phyloP scores from a whole-genome alignment of 73 alveolate genomes.

The Loxodes magnus region DNA sequence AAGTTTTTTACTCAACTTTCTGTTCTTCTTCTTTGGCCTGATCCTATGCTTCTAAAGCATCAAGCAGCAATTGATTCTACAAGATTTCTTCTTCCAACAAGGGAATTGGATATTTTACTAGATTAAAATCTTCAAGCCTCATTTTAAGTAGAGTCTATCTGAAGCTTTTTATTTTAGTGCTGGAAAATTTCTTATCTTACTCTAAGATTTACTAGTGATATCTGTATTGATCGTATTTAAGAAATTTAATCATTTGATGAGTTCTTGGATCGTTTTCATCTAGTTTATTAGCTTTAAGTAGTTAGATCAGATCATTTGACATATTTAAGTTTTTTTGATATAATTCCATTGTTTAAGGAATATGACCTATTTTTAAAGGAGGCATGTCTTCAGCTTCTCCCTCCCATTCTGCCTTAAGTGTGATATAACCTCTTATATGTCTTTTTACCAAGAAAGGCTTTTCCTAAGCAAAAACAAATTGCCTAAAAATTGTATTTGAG shows the following conservation, averaged over 20 bases:
- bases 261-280: slow-evolving; percentile 97
- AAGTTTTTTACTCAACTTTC: slow-evolving; percentile 6
- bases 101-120: slow-evolving; percentile 48
- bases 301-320: slow-evolving; percentile 37
- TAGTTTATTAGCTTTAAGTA: slow-evolving; percentile 61
- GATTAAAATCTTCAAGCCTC: slow-evolving; percentile 37
- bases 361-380: slow-evolving; percentile 62
- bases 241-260: slow-evolving; percentile 57
- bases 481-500: slow-evolving; percentile 74
- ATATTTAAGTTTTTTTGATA: slow-evolving; percentile 44
- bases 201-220: slow-evolving; percentile 44
- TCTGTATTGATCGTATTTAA: slow-evolving; percentile 60
- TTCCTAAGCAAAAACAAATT: slow-evolving; percentile 43
- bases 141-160: slow-evolving; percentile 56
- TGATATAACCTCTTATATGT: slow-evolving; percentile 49
- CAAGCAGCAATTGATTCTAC: slow-evolving; percentile 11
- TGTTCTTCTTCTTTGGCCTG: neutral
- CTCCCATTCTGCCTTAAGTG: slow-evolving; percentile 93
- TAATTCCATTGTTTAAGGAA: slow-evolving; percentile 52
- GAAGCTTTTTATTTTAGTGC: slow-evolving; percentile 34
- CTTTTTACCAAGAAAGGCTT: slow-evolving; percentile 5
- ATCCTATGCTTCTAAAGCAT: slow-evolving; percentile 12
- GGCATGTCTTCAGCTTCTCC: slow-evolving; percentile 97
- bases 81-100: slow-evolving; percentile 58
- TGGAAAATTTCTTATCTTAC: slow-evolving; percentile 72